These are phyloP conservation scores for Fusarium ramigenum DNA, from an alignment of 2,329 filamentous ascomycete genomes.

Conservation along the genomic window DNA sequence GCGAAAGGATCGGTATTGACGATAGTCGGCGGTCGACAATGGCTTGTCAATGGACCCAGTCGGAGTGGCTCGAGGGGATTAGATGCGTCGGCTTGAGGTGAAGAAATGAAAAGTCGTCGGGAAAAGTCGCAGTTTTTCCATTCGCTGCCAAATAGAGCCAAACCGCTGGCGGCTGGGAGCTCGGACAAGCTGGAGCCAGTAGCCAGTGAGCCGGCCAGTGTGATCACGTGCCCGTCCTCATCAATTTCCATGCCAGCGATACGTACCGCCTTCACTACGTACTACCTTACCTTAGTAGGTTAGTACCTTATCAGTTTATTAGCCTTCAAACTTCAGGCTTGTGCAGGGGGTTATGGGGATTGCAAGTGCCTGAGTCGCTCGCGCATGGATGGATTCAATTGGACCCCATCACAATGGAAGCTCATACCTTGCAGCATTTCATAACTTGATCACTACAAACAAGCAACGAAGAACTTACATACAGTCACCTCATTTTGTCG, in stretches of 20 bases:
- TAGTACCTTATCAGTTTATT: too few species aligned
- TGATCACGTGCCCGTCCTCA: slow-evolving; percentile 39
- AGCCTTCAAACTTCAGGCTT: background rate
- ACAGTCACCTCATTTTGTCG: background rate
- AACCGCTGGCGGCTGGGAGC: slow-evolving; percentile 45
- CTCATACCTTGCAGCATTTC: slow-evolving; percentile 24
- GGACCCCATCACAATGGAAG: slow-evolving; percentile 19
- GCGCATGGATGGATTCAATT: slow-evolving; percentile 29
- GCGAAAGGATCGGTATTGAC: slow-evolving; percentile 48
- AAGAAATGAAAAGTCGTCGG: slow-evolving; percentile 56
- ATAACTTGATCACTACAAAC: slow-evolving; percentile 19
- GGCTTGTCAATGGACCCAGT: slow-evolving; percentile 58
- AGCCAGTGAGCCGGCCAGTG: slow-evolving; percentile 37
- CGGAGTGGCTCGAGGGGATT: slow-evolving; percentile 52
- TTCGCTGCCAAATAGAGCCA: slow-evolving; percentile 34
- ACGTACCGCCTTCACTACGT: slow-evolving; percentile 1
- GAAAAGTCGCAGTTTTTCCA: slow-evolving; percentile 60
- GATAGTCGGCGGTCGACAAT: slow-evolving; percentile 51
- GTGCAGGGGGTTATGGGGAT: slow-evolving; percentile 18
- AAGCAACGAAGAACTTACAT: slow-evolving; percentile 14
- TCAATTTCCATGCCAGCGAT: background rate
- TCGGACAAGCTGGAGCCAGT: slow-evolving; percentile 46
- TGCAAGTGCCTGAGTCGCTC: slow-evolving; percentile 15
- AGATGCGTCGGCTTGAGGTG: slow-evolving; percentile 50
- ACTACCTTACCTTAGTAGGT: too few species aligned